Conservation (phyloP, 768 basidiomycete genomes). For the Xerocomus brunneocitrinus region DNA sequence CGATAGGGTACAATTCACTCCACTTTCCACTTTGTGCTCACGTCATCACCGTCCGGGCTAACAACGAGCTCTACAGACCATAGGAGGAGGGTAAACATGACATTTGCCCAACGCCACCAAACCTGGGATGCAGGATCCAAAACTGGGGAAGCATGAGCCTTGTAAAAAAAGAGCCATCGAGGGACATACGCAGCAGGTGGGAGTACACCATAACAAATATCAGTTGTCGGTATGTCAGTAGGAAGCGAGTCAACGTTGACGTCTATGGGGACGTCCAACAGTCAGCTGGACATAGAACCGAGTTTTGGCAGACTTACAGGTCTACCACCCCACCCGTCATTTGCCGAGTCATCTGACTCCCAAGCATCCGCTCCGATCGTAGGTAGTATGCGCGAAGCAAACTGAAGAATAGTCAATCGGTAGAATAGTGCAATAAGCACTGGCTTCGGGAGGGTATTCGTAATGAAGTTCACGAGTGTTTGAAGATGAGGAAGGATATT, state of each 20-base stretch:
- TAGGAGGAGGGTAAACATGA: constrained; percentile 78
- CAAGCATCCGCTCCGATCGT: constrained; percentile 80
- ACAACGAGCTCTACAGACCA: constrained; percentile 83
- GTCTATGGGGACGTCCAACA: constrained; percentile 43
- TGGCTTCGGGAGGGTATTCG: constrained; percentile 82
- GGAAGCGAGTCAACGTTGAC: constrained; percentile 65
- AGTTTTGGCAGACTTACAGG: constrained; percentile 44
- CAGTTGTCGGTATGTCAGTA: constrained; percentile 78
- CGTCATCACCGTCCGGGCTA: constrained; percentile 67
- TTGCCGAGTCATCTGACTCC: constrained; percentile 61
- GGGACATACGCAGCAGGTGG: constrained; percentile 67
- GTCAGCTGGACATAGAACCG: constrained; percentile 6
- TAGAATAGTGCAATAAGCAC: constrained; percentile 76
- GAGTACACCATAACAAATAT: constrained; percentile 88
- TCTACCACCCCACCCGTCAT: constrained; percentile 63
- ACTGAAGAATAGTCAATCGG: constrained; percentile 73
- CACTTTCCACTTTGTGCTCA: constrained; percentile 72
- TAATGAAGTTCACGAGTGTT: constrained; percentile 73
- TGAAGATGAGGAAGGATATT: constrained; percentile 81
- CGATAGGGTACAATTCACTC: constrained; percentile 35
- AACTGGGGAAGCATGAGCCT: constrained; percentile 40
- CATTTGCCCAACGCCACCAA: constrained; percentile 92
- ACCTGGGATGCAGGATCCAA: constrained; percentile 87
- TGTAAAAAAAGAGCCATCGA: neutral
- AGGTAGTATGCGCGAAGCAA: constrained; percentile 78